These are phyloP conservation scores for Schizosaccharomyces japonicus DNA, from an alignment of 805 yeast species.

Conservation along the genomic window DNA sequence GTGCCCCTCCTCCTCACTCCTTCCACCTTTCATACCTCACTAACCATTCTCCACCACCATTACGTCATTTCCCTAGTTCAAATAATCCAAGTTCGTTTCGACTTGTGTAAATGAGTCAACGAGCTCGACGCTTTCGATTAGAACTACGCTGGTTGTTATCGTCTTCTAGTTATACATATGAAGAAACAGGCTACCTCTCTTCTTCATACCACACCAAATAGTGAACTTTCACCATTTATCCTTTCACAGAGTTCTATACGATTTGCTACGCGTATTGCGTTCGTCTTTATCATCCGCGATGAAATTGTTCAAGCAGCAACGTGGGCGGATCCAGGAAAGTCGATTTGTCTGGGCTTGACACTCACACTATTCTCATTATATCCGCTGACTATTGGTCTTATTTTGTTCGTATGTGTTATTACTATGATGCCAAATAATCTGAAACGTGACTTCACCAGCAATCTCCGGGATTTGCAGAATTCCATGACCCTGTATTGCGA, in stretches of 20 bases:
- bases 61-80: too few species aligned
- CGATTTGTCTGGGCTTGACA: background rate
- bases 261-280: background rate
- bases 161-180: too few species aligned
- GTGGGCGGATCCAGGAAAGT: background rate
- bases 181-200: too few species aligned
- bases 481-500: background rate
- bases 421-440: background rate
- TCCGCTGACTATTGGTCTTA: background rate
- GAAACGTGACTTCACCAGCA: background rate
- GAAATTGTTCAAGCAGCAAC: background rate
- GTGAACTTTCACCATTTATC: background rate
- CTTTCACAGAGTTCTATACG: background rate
- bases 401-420: background rate
- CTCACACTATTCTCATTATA: background rate
- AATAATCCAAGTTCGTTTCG: too few species aligned
- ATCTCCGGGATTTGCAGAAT: background rate
- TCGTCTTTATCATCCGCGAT: background rate
- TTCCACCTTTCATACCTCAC: too few species aligned
- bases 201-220: too few species aligned
- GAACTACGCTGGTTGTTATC: too few species aligned
- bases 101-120: too few species aligned
- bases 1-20: too few species aligned
- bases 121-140: too few species aligned
- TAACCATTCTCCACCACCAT: too few species aligned